Percentiles rank a stretch among this genome's conserved stretches.
Conservation (phyloP, 345 rosid genomes). For the Lagerstroemia speciosa region DNA sequence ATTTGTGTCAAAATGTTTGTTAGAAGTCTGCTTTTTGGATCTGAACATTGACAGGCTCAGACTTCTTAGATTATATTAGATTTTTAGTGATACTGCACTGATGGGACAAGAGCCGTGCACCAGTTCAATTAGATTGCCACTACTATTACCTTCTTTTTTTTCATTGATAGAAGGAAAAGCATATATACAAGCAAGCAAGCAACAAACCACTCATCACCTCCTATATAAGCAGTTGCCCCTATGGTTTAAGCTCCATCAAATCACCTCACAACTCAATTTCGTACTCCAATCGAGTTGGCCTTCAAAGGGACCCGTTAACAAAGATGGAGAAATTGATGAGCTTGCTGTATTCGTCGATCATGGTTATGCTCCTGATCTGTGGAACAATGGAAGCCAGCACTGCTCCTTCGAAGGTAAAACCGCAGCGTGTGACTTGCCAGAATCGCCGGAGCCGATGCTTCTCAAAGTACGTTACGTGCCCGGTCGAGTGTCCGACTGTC, state of each 20-base stretch:
- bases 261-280: background rate
- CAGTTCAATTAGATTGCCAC: no score
- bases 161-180: no score
- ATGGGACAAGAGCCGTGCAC: no score
- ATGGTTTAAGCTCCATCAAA: background rate
- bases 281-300: background rate
- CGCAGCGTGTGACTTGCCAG: conserved; percentile 1
- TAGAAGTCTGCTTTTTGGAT: no score
- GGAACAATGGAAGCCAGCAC: background rate
- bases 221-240: background rate
- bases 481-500: conserved; percentile 21
- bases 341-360: background rate
- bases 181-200: no score
- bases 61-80: no score
- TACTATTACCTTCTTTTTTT: no score
- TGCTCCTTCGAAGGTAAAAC: background rate
- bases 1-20: no score
- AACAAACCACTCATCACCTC: background rate
- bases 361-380: background rate
- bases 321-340: background rate
- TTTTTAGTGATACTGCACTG: no score
- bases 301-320: background rate
- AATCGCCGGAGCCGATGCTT: conserved; percentile 17
- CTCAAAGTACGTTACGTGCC: conserved; percentile 17
- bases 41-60: no score